Conservation (phyloP, 371 early-diverging fungal genomes). For the Mortierella sp. region DNA sequence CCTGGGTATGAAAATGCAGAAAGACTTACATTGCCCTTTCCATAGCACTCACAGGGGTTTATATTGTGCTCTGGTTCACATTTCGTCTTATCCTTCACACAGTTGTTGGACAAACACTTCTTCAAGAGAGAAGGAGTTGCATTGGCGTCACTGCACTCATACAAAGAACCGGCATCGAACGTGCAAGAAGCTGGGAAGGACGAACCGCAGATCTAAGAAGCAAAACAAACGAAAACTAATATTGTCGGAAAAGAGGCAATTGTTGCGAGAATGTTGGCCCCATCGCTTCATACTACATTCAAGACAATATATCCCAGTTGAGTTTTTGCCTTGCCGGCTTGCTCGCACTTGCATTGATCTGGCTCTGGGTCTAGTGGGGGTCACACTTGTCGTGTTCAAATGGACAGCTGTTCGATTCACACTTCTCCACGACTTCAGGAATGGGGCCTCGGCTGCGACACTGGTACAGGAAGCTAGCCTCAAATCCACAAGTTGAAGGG, state of each 20-base stretch:
- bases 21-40: background rate
- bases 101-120: background rate
- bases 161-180: background rate
- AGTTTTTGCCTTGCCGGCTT: background rate
- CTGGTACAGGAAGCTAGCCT: background rate
- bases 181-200: conserved; percentile 11
- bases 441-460: background rate
- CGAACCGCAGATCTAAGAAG: conserved; percentile 7
- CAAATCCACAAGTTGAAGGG: background rate
- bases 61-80: background rate
- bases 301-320: too few species aligned
- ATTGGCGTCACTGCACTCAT: background rate
- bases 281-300: too few species aligned
- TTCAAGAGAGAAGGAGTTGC: background rate
- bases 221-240: too few species aligned
- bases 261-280: too few species aligned
- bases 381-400: background rate
- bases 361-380: background rate
- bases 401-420: background rate
- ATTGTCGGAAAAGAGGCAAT: too few species aligned
- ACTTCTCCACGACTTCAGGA: background rate
- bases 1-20: background rate
- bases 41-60: background rate
- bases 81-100: background rate
- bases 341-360: conserved; percentile 6